Evolutionary conservation across 306 rosid species (phyloP), one percentile per base, ranked within the genome.

Genomic region (Astragalus glycyphyllos): DNA sequence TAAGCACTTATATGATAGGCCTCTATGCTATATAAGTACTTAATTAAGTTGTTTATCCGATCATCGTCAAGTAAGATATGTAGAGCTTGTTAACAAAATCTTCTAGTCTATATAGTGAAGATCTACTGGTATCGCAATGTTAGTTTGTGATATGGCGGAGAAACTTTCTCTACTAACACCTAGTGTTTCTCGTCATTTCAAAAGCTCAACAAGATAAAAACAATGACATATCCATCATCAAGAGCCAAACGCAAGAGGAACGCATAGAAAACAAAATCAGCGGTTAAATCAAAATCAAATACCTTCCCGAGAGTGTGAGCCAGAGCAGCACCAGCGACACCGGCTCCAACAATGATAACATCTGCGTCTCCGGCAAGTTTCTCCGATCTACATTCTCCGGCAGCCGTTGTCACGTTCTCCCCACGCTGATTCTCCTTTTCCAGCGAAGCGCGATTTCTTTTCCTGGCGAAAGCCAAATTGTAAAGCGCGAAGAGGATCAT

Each of bases 221-320:
- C 58, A 38, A 40, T 13, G 41, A 41, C 67, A 63, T 32, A 54
- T 29, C 26, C 49, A 31, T n/a, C 8, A 57, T 12, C 45, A 6
- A 26, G 12, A 66, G 37, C 10, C 58, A 66, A 29, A 49, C 29
- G 42, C 41, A 71, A 56, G 9, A 74, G 13, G 5, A 71, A 64
- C 26, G 58, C 34, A 57, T 20, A 46, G 32, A 44, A 37, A 23
- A 34, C 20, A 65, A 26, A 68, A 66, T 10, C 37, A 7, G 5
- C 12, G 8, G 12, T 12, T 7, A 47, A 31, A 37, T 35, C n/a
- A 11, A 20, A 46, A 37, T 70, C 6, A 40, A 48, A 42, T 70
- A 94, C 98, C 97, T 89, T 91, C 58, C 87, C 99, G 26, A 94
- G 97, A 77, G 99, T 94, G 79, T 87, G 86, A 41, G 99, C 97